Evolutionary conservation across 2,329 filamentous ascomycete species (phyloP).

Genomic region (Neocatenulostroma microsporum): DNA sequence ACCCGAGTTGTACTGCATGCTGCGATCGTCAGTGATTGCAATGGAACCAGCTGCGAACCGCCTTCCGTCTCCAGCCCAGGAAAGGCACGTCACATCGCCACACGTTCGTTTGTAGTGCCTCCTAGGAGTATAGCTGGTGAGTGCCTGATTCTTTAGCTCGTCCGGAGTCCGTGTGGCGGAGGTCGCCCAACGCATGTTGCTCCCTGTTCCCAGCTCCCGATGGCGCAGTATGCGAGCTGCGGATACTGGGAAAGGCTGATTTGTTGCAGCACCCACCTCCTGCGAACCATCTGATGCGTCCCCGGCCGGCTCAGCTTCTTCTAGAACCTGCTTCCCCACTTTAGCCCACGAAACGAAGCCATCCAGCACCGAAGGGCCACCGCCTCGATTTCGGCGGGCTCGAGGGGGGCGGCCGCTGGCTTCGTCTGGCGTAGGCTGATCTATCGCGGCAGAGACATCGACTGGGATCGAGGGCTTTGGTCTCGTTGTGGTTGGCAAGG

Average conservation of each 20-base stretch:
- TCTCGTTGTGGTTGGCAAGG: too few relatives aligned
- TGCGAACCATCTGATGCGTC: background rate
- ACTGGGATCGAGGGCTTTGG: too few relatives aligned
- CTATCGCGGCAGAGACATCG: background rate
- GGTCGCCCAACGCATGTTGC: conserved; percentile 14
- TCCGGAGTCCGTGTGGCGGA: conserved; percentile 11
- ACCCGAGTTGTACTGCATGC: conserved; percentile 53
- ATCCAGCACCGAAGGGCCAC: conserved; percentile 10
- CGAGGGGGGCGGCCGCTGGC: too few relatives aligned
- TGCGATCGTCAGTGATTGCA: conserved; percentile 46
- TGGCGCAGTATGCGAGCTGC: conserved; percentile 18
- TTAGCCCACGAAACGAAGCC: conserved; percentile 20
- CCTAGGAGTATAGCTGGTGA: conserved; percentile 36
- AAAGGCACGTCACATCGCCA: conserved; percentile 48
- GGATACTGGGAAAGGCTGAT: conserved; percentile 14
- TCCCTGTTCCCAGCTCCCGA: conserved; percentile 20
- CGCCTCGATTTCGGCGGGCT: too few relatives aligned
- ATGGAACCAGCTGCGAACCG: conserved; percentile 51
- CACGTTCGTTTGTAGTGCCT: conserved; percentile 51
- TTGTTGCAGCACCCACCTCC: background rate
- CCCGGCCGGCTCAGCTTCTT: conserved; percentile 2
- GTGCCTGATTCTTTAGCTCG: conserved; percentile 26
- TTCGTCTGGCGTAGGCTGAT: conserved; percentile 3
- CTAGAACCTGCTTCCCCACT: conserved; percentile 3
- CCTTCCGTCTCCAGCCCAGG: conserved; percentile 50